phyloP scores from a whole-genome alignment of 2,329 filamentous ascomycete species.

The Penicillium glabrum region DNA sequence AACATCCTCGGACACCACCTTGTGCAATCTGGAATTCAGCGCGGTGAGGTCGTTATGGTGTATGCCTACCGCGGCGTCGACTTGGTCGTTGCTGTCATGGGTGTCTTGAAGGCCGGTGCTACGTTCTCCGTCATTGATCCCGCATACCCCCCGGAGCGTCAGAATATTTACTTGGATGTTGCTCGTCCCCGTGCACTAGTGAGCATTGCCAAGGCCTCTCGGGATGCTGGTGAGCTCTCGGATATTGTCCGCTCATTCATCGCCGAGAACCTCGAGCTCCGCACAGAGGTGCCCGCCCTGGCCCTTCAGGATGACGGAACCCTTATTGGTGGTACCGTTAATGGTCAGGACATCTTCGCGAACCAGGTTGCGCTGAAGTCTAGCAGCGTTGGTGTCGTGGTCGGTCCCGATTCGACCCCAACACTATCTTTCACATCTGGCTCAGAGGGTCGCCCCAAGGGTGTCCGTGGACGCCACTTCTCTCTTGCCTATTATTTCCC shows the following conservation, averaged over 20 bases:
- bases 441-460: constrained; percentile 76
- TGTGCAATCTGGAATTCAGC: constrained; percentile 67
- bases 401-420: constrained; percentile 81
- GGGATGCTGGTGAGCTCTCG: constrained; percentile 65
- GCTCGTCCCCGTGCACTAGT: constrained; percentile 72
- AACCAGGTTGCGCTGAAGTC: constrained; percentile 53
- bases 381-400: constrained; percentile 66
- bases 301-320: constrained; percentile 69
- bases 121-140: constrained; percentile 71
- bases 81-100: constrained; percentile 77
- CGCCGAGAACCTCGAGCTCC: constrained; percentile 68
- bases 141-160: constrained; percentile 74
- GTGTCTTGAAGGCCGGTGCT: constrained; percentile 61
- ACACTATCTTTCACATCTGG: constrained; percentile 76
- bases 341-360: constrained; percentile 68
- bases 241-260: constrained; percentile 67
- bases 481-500: constrained; percentile 81
- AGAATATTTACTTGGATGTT: constrained; percentile 81
- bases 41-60: constrained; percentile 91
- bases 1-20: constrained; percentile 80
- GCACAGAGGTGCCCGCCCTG: constrained; percentile 72
- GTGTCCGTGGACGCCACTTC: constrained; percentile 84
- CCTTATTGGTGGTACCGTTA: constrained; percentile 66
- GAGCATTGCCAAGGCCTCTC: constrained; percentile 68
- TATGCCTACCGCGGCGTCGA: constrained; percentile 82